Base-by-base conservation (phyloP, 2,329 filamentous ascomycete genomes). In the Nigrograna mackinnonii region DNA sequence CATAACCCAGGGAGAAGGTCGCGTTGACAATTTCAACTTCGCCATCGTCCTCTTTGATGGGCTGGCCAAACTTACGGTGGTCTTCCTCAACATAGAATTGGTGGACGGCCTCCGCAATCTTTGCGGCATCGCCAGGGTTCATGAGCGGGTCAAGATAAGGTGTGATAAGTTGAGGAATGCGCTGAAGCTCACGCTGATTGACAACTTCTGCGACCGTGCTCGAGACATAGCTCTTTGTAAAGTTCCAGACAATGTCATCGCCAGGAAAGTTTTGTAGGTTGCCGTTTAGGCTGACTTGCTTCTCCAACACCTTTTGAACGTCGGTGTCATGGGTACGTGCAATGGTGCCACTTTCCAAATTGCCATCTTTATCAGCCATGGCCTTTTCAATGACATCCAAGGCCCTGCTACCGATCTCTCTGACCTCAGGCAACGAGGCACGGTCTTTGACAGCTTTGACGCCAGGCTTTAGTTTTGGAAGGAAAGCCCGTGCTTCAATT, bases 11-110 rank as follows among this genome's bases (percentile, higher is more conserved):
- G 16, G 94, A 99, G 76, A 99, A 99, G 66, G 94, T 87, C 34
- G 94, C 92, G 61, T 99, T 97, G 66, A 99, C 94, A 64, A 99
- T 96, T 71, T 97, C 94, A 17, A 86, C 79, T 73, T 99, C 94
- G 46, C 91, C 91, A 47, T 95, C 89, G 47, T 96, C 90, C 49
- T 94, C 89, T 69, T 91, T 88, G 52, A 89, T 79, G 2, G 91
- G 89, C 40, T 86, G 83, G 51, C 91, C 92, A 58, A 84, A 95
- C 64, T 89, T 94, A 69, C 90, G 88, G 61, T 89, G 78, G 55
- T 97, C 92, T 70, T 96, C 91, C 1, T 85, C 84, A 18, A 92
- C 64, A 63, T 88, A 96, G 73, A 86, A 82, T 47, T 85, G 70
- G 67, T 95, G 82, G n/a, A 97, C 76, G 19, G 82, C 84, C 24